phyloP scores from a whole-genome alignment of 805 yeast species.

The Yamadazyma endophytica region DNA sequence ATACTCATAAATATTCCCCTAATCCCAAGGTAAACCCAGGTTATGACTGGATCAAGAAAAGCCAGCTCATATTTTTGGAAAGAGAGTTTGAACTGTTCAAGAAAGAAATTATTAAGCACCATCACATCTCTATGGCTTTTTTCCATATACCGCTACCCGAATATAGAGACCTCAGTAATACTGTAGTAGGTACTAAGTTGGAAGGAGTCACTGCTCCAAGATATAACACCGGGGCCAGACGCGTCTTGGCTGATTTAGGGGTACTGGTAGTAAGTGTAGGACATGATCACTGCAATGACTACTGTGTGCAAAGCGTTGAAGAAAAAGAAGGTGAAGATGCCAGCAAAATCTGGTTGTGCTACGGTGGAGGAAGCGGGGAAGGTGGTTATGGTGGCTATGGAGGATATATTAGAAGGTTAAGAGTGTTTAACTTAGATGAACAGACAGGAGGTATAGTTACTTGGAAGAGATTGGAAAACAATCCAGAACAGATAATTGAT shows the following conservation, averaged over 20 bases:
- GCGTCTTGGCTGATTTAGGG: slow-evolving; percentile 57
- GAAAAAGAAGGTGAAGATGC: slow-evolving; percentile 5
- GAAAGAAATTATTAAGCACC: slow-evolving; percentile 25
- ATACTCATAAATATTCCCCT: slow-evolving; percentile 73
- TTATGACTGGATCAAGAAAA: slow-evolving; percentile 79
- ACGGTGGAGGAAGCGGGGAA: slow-evolving; percentile 84
- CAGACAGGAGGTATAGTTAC: slow-evolving; percentile 45
- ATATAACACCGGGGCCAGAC: slow-evolving; percentile 63
- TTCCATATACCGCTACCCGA: slow-evolving; percentile 95
- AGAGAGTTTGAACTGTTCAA: slow-evolving; percentile 21
- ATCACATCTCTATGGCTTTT: slow-evolving; percentile 77
- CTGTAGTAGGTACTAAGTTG: slow-evolving; percentile 54
- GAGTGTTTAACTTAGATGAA: slow-evolving; percentile 67
- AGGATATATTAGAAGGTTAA: slow-evolving; percentile 74
- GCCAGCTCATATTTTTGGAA: slow-evolving; percentile 59
- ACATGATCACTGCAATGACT: slow-evolving; percentile 95
- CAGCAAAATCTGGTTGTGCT: slow-evolving; percentile 70
- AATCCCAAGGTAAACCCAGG: slow-evolving; percentile 68
- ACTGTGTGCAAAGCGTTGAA: slow-evolving; percentile 58
- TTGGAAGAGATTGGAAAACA: slow-evolving; percentile 66
- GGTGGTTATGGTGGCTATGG: slow-evolving; percentile 97
- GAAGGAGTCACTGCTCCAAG: slow-evolving; percentile 81
- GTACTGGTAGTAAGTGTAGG: slow-evolving; percentile 79
- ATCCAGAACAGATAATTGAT: slow-evolving; percentile 45
- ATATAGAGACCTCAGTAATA: slow-evolving; percentile 46